Conservation (phyloP, 1,284 basidiomycete species). For the Apiotrichum gamsii region DNA sequence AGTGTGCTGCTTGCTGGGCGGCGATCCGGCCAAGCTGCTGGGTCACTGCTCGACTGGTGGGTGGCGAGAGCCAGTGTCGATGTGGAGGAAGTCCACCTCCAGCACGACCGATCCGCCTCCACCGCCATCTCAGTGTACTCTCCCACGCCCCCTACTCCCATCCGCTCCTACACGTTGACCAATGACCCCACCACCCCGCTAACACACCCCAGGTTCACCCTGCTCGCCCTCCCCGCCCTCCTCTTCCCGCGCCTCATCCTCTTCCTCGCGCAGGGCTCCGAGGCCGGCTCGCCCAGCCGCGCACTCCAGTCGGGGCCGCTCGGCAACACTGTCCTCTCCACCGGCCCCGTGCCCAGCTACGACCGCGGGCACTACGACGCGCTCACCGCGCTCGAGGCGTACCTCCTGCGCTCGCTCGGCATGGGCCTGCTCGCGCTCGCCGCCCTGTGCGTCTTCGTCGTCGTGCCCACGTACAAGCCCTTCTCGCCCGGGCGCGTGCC, state of each 20-base stretch:
- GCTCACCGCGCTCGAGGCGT: slow-evolving; percentile 40
- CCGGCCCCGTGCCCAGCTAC: slow-evolving; percentile 7
- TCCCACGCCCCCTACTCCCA: too few relatives aligned
- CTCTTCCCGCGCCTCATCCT: slow-evolving; percentile 45
- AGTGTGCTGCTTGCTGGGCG: too few relatives aligned
- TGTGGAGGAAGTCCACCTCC: too few relatives aligned
- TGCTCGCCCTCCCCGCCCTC: slow-evolving; percentile 38
- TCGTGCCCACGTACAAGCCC: slow-evolving; percentile 32
- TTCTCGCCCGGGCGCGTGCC: slow-evolving; percentile 28
- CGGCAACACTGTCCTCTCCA: not conserved
- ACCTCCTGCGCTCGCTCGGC: slow-evolving; percentile 33
- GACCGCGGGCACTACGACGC: slow-evolving; percentile 37
- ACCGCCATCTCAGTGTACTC: too few relatives aligned
- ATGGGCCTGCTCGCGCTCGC: slow-evolving; percentile 35
- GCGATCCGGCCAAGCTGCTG: too few relatives aligned
- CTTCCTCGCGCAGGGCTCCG: slow-evolving; percentile 40
- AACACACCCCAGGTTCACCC: slow-evolving; percentile 29
- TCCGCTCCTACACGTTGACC: too few relatives aligned
- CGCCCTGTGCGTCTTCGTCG: slow-evolving; percentile 33
- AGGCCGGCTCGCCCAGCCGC: slow-evolving; percentile 7
- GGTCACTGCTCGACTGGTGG: too few relatives aligned
- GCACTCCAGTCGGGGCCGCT: slow-evolving; percentile 1
- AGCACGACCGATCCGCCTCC: too few relatives aligned
- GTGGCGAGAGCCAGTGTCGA: too few relatives aligned
- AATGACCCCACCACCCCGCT: too few relatives aligned